Evolutionary conservation across 345 rosid species (phyloP).

Genomic region (Diplotaxis tenuifolia): DNA sequence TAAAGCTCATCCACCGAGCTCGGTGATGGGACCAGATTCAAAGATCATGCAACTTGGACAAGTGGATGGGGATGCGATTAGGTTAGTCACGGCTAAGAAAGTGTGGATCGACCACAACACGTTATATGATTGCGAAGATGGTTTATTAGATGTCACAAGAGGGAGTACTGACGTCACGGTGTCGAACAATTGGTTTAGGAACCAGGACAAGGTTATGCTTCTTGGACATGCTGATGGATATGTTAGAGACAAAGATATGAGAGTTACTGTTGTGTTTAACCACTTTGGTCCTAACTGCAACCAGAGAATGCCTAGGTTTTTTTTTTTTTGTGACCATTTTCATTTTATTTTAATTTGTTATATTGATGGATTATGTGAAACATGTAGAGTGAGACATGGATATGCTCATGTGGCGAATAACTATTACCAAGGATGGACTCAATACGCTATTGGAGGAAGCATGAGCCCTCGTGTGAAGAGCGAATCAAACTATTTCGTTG

Average conservation of each 20-base stretch:
- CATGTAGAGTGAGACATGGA: conserved; percentile 52
- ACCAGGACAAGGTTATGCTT: conserved; percentile 88
- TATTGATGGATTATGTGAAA: conserved; percentile 7
- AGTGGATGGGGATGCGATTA: conserved; percentile 69
- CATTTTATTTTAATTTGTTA: background rate
- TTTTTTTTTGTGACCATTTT: too few relatives aligned
- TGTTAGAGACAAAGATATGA: conserved; percentile 58
- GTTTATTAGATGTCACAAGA: conserved; percentile 61
- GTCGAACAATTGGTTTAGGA: conserved; percentile 72
- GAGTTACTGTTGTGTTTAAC: conserved; percentile 62
- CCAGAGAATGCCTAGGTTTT: conserved; percentile 76
- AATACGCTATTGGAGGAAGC: too few relatives aligned
- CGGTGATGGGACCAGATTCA: conserved; percentile 58
- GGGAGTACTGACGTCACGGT: conserved; percentile 61
- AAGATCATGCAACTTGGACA: conserved; percentile 43
- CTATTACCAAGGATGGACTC: too few relatives aligned
- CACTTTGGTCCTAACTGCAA: conserved; percentile 88
- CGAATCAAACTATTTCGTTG: too few relatives aligned
- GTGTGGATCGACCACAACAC: conserved; percentile 83
- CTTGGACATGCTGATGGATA: conserved; percentile 74
- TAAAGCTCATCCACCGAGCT: conserved; percentile 47
- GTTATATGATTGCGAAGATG: conserved; percentile 57
- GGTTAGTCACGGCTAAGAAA: conserved; percentile 58
- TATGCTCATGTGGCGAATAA: background rate
- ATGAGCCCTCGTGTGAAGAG: too few relatives aligned